phyloP scores from a whole-genome alignment of 1,284 basidiomycete genomes.

The Heliocybe sulcata region DNA sequence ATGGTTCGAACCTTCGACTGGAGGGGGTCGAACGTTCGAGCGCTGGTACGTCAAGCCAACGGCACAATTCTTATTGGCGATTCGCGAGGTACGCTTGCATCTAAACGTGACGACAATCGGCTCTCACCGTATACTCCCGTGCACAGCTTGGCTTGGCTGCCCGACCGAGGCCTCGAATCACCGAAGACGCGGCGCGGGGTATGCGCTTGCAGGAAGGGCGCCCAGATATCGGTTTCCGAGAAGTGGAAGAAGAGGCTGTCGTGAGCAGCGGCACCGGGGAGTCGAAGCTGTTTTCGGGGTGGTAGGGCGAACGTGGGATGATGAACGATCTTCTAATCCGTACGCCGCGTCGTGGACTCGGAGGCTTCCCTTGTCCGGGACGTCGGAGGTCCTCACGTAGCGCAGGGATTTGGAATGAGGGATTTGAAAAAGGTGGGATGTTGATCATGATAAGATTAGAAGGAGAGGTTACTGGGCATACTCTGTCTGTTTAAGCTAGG shows the following conservation, averaged over 20 bases:
- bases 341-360: not conserved
- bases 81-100: constrained; percentile 14
- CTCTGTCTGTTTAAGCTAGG: not conserved
- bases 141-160: constrained; percentile 9
- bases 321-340: not conserved
- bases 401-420: too few species aligned
- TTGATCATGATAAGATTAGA: not conserved
- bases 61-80: constrained; percentile 15
- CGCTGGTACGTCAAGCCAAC: constrained; percentile 20
- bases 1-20: constrained; percentile 15
- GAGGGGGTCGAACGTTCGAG: constrained; percentile 8
- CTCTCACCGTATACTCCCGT: not conserved
- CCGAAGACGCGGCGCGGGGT: constrained; percentile 5
- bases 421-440: not conserved
- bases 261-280: constrained; percentile 13
- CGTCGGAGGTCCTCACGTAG: too few species aligned
- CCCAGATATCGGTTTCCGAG: constrained; percentile 15
- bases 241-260: constrained; percentile 10
- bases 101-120: not conserved
- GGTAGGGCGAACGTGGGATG: constrained; percentile 7
- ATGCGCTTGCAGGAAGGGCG: constrained; percentile 11
- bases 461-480: not conserved
- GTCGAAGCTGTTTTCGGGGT: constrained; percentile 18
- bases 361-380: too few species aligned
- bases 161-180: constrained; percentile 11